These are phyloP conservation scores for Agrocybe chaxingu DNA, from an alignment of 768 basidiomycete genomes.

Conservation along the genomic window DNA sequence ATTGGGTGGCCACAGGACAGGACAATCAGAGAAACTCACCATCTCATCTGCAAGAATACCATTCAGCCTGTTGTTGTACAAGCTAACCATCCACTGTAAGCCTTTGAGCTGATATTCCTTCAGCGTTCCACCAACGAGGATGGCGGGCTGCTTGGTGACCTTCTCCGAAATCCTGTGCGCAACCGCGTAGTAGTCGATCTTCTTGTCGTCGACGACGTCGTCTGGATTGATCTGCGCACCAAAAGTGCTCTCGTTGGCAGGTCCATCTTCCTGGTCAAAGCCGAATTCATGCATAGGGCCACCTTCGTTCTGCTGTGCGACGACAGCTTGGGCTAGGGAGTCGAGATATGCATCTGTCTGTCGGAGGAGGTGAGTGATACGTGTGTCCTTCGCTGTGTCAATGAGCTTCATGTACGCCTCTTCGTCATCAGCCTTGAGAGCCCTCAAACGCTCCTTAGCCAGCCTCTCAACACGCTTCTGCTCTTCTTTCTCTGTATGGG, in stretches of 20 bases:
- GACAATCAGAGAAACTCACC: constrained; percentile 37
- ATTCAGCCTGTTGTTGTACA: constrained; percentile 95
- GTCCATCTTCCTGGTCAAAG: constrained; percentile 67
- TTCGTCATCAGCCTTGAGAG: constrained; percentile 96
- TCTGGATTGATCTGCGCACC: constrained; percentile 76
- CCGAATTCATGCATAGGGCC: constrained; percentile 37
- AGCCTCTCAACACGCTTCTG: constrained; percentile 95
- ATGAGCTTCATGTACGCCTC: constrained; percentile 99
- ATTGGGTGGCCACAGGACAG: no score
- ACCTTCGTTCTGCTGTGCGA: constrained; percentile 83
- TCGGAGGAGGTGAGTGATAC: constrained; percentile 92
- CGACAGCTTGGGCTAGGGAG: constrained; percentile 90
- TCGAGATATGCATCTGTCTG: constrained; percentile 97
- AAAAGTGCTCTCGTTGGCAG: constrained; percentile 85
- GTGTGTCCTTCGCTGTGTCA: constrained; percentile 97
- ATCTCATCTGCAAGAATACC: constrained; percentile 95
- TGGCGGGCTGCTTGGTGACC: constrained; percentile 64
- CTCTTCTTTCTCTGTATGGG: constrained; percentile 94
- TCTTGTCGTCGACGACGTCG: constrained; percentile 58
- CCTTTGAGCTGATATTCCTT: constrained; percentile 97
- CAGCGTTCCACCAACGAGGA: constrained; percentile 84
- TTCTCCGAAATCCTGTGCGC: constrained; percentile 92
- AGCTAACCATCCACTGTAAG: constrained; percentile 96
- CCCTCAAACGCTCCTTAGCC: constrained; percentile 96
- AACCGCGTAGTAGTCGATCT: constrained; percentile 94